These are phyloP conservation scores for Vigna hirtella DNA, from an alignment of 306 rosid genomes.

Conservation along the genomic window DNA sequence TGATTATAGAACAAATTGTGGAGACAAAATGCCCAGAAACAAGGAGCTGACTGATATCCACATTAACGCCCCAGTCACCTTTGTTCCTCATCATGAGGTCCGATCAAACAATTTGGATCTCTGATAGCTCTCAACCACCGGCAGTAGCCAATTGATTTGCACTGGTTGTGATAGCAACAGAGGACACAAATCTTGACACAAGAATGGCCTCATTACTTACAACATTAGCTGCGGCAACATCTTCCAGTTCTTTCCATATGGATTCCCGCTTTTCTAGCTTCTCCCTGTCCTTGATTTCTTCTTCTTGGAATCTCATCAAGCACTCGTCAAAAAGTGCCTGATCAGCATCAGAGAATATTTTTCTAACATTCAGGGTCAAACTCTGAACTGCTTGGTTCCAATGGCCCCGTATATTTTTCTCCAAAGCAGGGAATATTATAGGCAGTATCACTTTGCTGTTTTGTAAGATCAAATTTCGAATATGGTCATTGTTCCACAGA, in stretches of 20 bases:
- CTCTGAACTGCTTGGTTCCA: slow-evolving; percentile 82
- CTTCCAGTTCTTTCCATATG: slow-evolving; percentile 67
- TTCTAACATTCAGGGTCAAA: slow-evolving; percentile 67
- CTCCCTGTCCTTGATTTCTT: slow-evolving; percentile 60
- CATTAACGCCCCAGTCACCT: slow-evolving; percentile 33
- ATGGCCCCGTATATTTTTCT: slow-evolving; percentile 60
- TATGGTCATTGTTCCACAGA: slow-evolving; percentile 75
- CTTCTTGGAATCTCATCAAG: slow-evolving; percentile 57
- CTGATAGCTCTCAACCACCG: slow-evolving; percentile 40
- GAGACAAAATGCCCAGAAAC: slow-evolving; percentile 38
- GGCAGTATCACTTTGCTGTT: slow-evolving; percentile 65
- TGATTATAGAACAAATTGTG: slow-evolving; percentile 42
- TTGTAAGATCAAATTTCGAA: slow-evolving; percentile 67
- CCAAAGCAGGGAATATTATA: slow-evolving; percentile 65
- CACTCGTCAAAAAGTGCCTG: slow-evolving; percentile 63
- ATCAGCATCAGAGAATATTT: slow-evolving; percentile 66
- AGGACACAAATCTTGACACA: slow-evolving; percentile 54
- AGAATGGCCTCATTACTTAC: slow-evolving; percentile 60
- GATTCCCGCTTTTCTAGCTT: slow-evolving; percentile 61
- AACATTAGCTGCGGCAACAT: slow-evolving; percentile 58
- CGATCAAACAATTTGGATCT: slow-evolving; percentile 30
- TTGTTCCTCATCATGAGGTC: slow-evolving; percentile 29
- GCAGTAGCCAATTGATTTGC: slow-evolving; percentile 46
- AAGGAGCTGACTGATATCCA: slow-evolving; percentile 43
- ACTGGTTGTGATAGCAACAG: slow-evolving; percentile 50